A percentile compares a stretch with the other conserved stretches of the same genome.
Evolutionary conservation across 208 protist genomes (phyloP).

Genomic region (Endotrypanum monterogeii): DNA sequence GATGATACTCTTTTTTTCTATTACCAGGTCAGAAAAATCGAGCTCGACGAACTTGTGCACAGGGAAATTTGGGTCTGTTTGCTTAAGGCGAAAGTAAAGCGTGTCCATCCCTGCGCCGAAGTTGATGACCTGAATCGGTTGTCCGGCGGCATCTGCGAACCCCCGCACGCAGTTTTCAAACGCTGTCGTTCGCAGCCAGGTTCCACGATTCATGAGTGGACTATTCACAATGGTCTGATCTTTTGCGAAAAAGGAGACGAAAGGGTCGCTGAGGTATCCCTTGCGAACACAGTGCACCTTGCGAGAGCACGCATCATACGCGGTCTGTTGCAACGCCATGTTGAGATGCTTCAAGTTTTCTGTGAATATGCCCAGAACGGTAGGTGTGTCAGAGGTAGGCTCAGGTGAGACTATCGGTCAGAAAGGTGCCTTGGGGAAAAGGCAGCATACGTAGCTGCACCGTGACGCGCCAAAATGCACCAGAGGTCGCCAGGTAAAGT

Average conservation of each 20-base stretch:
- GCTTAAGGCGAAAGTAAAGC: constrained; percentile 85
- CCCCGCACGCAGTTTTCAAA: constrained; percentile 75
- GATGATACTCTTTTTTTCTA: constrained; percentile 73
- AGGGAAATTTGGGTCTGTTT: constrained; percentile 54
- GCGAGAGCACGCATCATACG: constrained; percentile 87
- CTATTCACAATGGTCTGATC: constrained; percentile 91
- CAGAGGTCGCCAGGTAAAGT: background rate
- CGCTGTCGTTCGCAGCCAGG: constrained; percentile 85
- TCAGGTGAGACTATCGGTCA: background rate
- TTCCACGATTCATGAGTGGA: constrained; percentile 91
- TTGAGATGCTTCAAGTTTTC: background rate
- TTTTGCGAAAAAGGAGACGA: constrained; percentile 74
- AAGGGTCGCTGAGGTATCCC: constrained; percentile 86
- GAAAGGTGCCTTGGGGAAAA: background rate
- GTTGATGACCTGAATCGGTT: constrained; percentile 85
- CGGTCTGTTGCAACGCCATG: constrained; percentile 88
- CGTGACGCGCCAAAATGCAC: background rate
- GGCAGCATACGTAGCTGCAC: background rate
- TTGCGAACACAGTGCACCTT: constrained; percentile 89
- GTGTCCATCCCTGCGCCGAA: constrained; percentile 90
- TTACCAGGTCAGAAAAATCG: constrained; percentile 81
- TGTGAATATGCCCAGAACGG: background rate
- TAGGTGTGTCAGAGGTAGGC: background rate
- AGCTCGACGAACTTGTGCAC: constrained; percentile 77
- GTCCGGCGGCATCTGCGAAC: constrained; percentile 44